phyloP scores from a whole-genome alignment of 345 rosid genomes.

The Hypericum androsaemum region DNA sequence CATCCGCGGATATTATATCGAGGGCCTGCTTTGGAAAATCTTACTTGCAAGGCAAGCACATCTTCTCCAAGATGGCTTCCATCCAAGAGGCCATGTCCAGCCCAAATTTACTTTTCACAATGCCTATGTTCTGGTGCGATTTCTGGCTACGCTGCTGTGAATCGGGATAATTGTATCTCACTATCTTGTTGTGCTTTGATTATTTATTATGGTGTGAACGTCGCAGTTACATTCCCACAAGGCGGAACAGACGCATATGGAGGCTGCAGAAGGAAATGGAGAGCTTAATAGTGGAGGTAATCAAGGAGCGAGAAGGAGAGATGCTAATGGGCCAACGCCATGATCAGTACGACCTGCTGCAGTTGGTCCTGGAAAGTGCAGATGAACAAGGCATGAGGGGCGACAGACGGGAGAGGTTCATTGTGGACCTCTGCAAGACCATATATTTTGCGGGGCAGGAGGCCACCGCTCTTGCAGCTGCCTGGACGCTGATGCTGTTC shows the following conservation, averaged over 20 bases:
- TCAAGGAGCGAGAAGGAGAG: slow-evolving; percentile 16
- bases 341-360: slow-evolving; percentile 13
- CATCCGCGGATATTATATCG: slow-evolving; percentile 21
- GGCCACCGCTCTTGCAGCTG: slow-evolving; percentile 19
- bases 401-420: slow-evolving; percentile 1
- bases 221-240: slow-evolving; percentile 14
- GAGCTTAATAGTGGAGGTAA: slow-evolving; percentile 12
- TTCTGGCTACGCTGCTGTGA: not conserved
- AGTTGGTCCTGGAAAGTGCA: slow-evolving; percentile 18
- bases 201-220: not conserved
- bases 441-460: slow-evolving; percentile 33
- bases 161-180: no score
- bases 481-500: slow-evolving; percentile 32
- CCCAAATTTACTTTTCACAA: slow-evolving; percentile 14
- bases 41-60: slow-evolving; percentile 15
- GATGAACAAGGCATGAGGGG: not conserved
- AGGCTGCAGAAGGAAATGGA: slow-evolving; percentile 16
- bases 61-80: slow-evolving; percentile 14
- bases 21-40: slow-evolving; percentile 28
- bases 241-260: slow-evolving; percentile 17
- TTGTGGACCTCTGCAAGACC: slow-evolving; percentile 29
- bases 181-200: no score
- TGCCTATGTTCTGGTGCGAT: slow-evolving; percentile 8
- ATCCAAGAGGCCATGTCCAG: slow-evolving; percentile 19
- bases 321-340: not conserved